Conservation (phyloP, 805 yeast species). For the Candida glaebosa region DNA sequence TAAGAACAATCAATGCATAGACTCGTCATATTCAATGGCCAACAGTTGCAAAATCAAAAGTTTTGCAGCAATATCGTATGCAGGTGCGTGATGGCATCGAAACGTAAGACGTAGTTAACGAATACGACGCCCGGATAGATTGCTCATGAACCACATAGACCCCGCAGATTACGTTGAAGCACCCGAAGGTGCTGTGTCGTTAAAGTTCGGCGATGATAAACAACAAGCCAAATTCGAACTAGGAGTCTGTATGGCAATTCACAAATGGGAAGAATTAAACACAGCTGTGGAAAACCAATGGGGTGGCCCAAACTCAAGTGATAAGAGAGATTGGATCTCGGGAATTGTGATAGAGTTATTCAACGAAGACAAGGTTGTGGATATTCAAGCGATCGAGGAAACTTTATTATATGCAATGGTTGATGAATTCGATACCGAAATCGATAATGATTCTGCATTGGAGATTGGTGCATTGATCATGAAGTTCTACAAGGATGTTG, state of each 20-base stretch:
- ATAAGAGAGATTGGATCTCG: slow-evolving; percentile 93
- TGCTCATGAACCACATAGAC: slow-evolving; percentile 29
- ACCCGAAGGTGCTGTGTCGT: slow-evolving; percentile 31
- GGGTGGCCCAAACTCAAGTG: slow-evolving; percentile 94
- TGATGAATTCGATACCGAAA: slow-evolving; percentile 86
- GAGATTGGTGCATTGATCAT: slow-evolving; percentile 67
- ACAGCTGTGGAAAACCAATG: slow-evolving; percentile 89
- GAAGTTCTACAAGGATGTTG: slow-evolving; percentile 63
- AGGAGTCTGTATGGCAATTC: slow-evolving; percentile 88
- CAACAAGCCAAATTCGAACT: slow-evolving; percentile 86
- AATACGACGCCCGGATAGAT: background rate
- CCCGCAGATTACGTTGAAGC: slow-evolving; percentile 56
- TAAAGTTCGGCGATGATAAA: slow-evolving; percentile 52
- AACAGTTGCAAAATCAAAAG: too few relatives aligned
- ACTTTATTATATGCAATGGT: slow-evolving; percentile 84
- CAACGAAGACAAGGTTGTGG: slow-evolving; percentile 62
- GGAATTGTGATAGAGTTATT: slow-evolving; percentile 81
- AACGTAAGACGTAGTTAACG: background rate
- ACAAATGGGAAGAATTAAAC: slow-evolving; percentile 82
- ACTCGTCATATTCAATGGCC: background rate
- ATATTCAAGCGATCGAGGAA: slow-evolving; percentile 77
- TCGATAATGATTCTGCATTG: slow-evolving; percentile 87
- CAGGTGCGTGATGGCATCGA: slow-evolving; percentile 4
- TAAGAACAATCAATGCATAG: slow-evolving; percentile 2
- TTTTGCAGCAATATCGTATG: slow-evolving; percentile 1